Conservation (phyloP, 768 basidiomycete species). For the Leccinum barrowsii region DNA sequence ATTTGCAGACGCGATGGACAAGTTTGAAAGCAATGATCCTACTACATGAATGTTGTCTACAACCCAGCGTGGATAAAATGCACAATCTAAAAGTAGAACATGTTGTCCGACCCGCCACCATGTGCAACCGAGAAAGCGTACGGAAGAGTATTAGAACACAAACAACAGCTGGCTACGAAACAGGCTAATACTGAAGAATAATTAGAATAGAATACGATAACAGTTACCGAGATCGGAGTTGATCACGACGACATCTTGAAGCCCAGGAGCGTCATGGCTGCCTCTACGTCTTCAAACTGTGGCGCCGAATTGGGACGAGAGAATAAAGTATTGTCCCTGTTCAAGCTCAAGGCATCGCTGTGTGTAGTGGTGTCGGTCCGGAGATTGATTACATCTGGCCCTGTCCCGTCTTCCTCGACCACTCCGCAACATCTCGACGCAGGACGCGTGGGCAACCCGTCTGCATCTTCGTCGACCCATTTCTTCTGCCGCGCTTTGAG, state of each 20-base stretch:
- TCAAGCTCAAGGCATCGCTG: neutral
- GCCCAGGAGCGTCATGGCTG: slow-evolving; percentile 34
- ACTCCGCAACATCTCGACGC: slow-evolving; percentile 5
- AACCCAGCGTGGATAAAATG: neutral
- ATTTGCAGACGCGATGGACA: neutral
- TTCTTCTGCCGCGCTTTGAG: slow-evolving; percentile 40
- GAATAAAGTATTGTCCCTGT: neutral
- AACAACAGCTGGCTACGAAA: slow-evolving; percentile 4
- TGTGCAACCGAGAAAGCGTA: neutral
- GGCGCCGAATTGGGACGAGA: slow-evolving; percentile 2
- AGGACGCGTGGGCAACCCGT: slow-evolving; percentile 6
- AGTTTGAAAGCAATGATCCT: neutral
- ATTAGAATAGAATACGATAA: slow-evolving; percentile 18
- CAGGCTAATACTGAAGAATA: slow-evolving; percentile 29
- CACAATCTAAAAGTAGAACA: neutral
- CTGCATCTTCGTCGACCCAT: slow-evolving; percentile 23
- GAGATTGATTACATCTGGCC: slow-evolving; percentile 17
- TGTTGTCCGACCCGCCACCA: neutral
- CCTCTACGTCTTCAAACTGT: slow-evolving; percentile 34
- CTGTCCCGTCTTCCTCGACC: slow-evolving; percentile 11
- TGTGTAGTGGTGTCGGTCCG: slow-evolving; percentile 6
- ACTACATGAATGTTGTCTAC: neutral
- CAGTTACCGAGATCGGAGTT: neutral
- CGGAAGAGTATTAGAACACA: slow-evolving; percentile 9
- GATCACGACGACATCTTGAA: slow-evolving; percentile 26